Percentiles rank a stretch among this genome's conserved stretches.
Evolutionary conservation across 2,329 filamentous ascomycete genomes (phyloP).

Genomic region (Aspergillus intermedius): DNA sequence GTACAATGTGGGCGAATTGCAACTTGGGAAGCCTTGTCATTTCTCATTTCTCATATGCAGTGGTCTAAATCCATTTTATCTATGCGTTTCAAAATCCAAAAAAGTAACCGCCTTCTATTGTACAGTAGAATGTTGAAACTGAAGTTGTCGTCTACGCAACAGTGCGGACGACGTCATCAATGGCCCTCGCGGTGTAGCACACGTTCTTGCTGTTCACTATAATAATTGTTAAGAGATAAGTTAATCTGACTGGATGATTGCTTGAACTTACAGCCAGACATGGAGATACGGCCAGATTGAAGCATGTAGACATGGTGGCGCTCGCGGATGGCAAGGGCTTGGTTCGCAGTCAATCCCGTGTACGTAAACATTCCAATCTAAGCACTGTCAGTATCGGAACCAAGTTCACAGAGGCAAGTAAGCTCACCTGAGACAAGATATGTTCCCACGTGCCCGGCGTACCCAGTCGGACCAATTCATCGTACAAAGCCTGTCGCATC

Average conservation of each 20-base stretch:
- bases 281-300: constrained; percentile 13
- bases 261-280: constrained; percentile 13
- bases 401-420: not conserved
- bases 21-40: too few species aligned
- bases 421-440: constrained; percentile 11
- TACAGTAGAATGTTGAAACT: not conserved
- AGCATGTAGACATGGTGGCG: constrained; percentile 16
- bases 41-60: too few species aligned
- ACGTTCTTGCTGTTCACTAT: constrained; percentile 13
- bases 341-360: constrained; percentile 8
- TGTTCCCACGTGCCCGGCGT: constrained; percentile 14
- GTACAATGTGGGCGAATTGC: too few species aligned
- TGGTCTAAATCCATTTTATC: too few species aligned
- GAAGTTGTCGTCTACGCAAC: not conserved
- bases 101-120: not conserved
- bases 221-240: not conserved
- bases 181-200: constrained; percentile 9
- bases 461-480: constrained; percentile 6
- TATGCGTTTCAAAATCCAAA: too few species aligned
- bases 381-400: not conserved
- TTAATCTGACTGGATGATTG: not conserved
- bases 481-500: constrained; percentile 12
- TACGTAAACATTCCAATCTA: constrained; percentile 19
- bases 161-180: constrained; percentile 13
- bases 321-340: constrained; percentile 9